phyloP scores from a whole-genome alignment of 2,329 filamentous ascomycete species.

The Colletotrichum liriopes region DNA sequence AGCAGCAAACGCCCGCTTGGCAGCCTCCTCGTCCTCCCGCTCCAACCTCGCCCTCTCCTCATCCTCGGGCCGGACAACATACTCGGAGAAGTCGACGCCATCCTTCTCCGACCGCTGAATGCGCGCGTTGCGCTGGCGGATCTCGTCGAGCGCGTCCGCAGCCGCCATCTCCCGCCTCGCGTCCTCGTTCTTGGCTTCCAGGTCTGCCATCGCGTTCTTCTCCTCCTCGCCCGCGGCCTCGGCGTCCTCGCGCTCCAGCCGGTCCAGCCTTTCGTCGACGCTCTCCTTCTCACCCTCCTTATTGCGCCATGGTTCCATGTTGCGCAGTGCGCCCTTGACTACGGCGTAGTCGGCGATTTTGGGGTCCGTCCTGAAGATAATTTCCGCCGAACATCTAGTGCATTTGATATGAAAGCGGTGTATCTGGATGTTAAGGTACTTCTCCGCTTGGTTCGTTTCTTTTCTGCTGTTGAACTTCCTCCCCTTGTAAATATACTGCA shows the following conservation, averaged over 20 bases:
- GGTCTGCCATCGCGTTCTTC: conserved; percentile 92
- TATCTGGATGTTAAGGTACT: conserved; percentile 90
- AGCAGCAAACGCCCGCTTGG: conserved; percentile 81
- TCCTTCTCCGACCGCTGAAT: conserved; percentile 83
- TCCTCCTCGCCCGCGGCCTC: conserved; percentile 77
- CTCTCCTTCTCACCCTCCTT: conserved; percentile 79
- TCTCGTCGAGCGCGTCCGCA: conserved; percentile 95
- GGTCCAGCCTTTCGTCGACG: conserved; percentile 87
- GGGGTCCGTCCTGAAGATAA: conserved; percentile 94
- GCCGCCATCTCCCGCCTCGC: conserved; percentile 97
- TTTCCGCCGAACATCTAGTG: conserved; percentile 80
- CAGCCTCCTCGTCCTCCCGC: conserved; percentile 86
- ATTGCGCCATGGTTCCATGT: conserved; percentile 91
- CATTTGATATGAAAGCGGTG: conserved; percentile 87
- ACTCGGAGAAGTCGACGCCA: conserved; percentile 72
- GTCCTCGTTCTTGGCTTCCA: conserved; percentile 94
- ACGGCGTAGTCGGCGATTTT: conserved; percentile 93
- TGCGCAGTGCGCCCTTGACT: conserved; percentile 88
- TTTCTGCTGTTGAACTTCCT: conserved; percentile 97
- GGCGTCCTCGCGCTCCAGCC: conserved; percentile 83
- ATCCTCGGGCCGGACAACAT: conserved; percentile 69
- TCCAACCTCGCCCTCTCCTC: conserved; percentile 78
- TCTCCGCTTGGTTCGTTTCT: conserved; percentile 88
- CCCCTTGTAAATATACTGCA: conserved; percentile 85
- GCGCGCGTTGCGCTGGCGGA: conserved; percentile 90